Conservation (phyloP, 1,139 yeast genomes). For the Lodderomyces parapsilosis region DNA sequence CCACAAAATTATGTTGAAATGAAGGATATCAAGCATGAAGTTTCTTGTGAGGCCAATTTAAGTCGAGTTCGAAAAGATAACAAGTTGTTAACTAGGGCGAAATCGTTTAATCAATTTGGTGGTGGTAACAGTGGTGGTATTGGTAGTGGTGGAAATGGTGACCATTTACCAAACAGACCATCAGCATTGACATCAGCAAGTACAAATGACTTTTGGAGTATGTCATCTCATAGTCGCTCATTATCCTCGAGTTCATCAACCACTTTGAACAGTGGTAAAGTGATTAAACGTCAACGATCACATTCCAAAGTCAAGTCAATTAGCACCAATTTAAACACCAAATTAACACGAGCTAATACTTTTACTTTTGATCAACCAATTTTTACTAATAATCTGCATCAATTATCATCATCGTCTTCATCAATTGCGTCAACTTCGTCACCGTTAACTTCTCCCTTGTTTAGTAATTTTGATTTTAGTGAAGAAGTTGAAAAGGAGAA, state of each 20-base stretch:
- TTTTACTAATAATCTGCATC: conserved; percentile 11
- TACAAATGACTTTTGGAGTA: not conserved
- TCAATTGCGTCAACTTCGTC: conserved; percentile 7
- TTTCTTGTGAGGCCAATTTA: conserved; percentile 71
- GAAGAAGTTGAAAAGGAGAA: conserved; percentile 2
- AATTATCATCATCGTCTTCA: conserved; percentile 4
- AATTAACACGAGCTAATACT: conserved; percentile 19
- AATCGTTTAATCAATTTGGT: conserved; percentile 28
- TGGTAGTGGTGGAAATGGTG: too few relatives aligned
- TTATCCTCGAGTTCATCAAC: not conserved
- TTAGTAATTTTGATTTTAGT: conserved; percentile 7
- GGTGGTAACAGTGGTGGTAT: conserved; percentile 10
- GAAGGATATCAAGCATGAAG: conserved; percentile 71
- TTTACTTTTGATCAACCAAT: conserved; percentile 21
- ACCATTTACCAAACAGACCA: not conserved
- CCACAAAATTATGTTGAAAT: conserved; percentile 85
- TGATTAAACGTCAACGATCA: conserved; percentile 38
- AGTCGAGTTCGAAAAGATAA: conserved; percentile 62
- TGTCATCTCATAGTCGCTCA: not conserved
- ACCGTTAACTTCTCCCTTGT: conserved; percentile 13
- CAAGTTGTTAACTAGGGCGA: conserved; percentile 39
- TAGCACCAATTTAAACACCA: conserved; percentile 8
- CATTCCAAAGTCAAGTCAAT: conserved; percentile 14
- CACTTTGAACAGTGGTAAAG: conserved; percentile 17
- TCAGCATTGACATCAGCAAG: not conserved